These are phyloP conservation scores for Secale cereale DNA, from an alignment of 176 grass and related monocot species.

Conservation along the genomic window DNA sequence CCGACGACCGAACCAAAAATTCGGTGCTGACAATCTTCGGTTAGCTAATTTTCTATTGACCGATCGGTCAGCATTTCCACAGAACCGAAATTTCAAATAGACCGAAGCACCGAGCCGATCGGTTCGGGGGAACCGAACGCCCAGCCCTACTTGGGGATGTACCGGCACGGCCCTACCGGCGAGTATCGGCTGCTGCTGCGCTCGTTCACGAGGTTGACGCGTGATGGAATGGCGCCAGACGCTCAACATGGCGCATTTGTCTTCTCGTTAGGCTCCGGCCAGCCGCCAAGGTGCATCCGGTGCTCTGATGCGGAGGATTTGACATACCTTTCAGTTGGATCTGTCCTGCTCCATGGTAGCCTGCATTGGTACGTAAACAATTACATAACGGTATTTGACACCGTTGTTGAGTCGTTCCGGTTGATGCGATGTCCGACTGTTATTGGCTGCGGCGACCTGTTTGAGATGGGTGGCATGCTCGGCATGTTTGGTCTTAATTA, in stretches of 20 bases:
- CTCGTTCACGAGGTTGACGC: too few relatives aligned
- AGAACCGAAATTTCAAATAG: too few relatives aligned
- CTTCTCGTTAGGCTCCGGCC: background rate
- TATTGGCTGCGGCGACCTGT: background rate
- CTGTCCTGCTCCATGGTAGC: background rate
- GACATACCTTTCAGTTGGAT: background rate
- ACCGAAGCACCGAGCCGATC: too few relatives aligned
- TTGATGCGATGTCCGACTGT: background rate
- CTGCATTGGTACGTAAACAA: background rate
- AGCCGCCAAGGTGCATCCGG: background rate
- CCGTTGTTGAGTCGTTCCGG: background rate
- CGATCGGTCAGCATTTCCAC: too few relatives aligned
- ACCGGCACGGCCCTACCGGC: background rate
- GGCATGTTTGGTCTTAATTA: background rate
- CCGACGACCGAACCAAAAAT: too few relatives aligned
- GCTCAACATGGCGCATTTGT: background rate
- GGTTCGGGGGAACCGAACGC: too few relatives aligned
- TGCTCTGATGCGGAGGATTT: background rate
- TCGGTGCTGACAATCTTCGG: too few relatives aligned
- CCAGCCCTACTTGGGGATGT: background rate
- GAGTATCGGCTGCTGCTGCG: background rate
- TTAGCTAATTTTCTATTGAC: too few relatives aligned
- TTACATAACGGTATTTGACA: background rate
- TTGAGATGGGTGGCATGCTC: background rate
- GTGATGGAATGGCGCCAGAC: too few relatives aligned